Evolutionary conservation across 306 rosid genomes (phyloP).

Genomic region (Casuarina cunninghamiana): DNA sequence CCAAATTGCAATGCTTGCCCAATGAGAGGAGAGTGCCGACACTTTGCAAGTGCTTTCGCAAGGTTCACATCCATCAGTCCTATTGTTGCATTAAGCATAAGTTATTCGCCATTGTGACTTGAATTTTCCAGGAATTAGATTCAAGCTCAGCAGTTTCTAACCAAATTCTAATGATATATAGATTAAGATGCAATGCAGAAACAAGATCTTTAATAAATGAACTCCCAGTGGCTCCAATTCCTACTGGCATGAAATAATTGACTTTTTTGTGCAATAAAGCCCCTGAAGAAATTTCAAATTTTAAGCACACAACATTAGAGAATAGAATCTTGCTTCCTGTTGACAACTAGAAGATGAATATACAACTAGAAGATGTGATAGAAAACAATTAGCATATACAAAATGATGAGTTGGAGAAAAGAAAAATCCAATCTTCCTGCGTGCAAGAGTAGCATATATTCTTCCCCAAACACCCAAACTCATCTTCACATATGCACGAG

Average conservation of each 20-base stretch:
- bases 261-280: background rate
- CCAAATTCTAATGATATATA: slow-evolving; percentile 15
- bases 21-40: slow-evolving; percentile 97
- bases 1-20: slow-evolving; percentile 99
- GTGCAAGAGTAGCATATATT: background rate
- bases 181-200: slow-evolving; percentile 15
- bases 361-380: background rate
- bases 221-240: background rate
- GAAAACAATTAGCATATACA: background rate
- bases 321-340: too few species aligned
- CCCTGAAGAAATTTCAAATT: background rate
- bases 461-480: background rate
- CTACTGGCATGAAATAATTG: background rate
- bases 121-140: background rate
- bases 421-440: background rate
- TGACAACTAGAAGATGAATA: slow-evolving; percentile 6
- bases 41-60: slow-evolving; percentile 98
- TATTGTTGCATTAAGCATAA: slow-evolving; percentile 1
- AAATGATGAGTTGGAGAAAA: background rate
- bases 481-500: background rate
- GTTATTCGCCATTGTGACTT: background rate
- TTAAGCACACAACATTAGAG: background rate
- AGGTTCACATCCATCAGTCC: slow-evolving; percentile 54
- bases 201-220: background rate
- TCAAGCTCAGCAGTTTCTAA: slow-evolving; percentile 20